phyloP scores from a whole-genome alignment of 2,329 filamentous ascomycete genomes.

The Fusarium palustre region DNA sequence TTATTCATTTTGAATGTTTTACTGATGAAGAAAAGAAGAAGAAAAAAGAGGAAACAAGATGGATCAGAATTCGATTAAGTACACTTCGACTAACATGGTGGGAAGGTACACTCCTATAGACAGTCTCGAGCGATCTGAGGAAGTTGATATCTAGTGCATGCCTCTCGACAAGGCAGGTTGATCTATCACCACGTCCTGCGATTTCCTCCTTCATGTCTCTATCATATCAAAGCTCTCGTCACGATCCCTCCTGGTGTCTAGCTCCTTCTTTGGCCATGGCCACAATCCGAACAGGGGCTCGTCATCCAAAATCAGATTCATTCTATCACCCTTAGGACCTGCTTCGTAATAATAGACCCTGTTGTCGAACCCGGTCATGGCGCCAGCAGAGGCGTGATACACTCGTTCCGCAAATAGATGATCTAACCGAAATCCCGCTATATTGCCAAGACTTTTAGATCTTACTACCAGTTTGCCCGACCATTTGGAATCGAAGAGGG shows the following conservation, averaged over 20 bases:
- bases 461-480: neutral
- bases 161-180: neutral
- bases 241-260: accelerated
- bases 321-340: neutral
- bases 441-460: accelerated
- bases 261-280: slow-evolving; percentile 2
- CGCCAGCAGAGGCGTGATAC: accelerated
- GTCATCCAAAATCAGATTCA: neutral
- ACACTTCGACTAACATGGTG: neutral
- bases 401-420: neutral
- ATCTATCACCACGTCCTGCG: neutral
- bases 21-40: neutral
- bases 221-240: neutral
- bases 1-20: neutral
- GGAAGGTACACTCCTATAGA: neutral
- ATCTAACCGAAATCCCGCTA: neutral
- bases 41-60: neutral
- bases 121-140: neutral
- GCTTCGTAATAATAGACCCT: neutral
- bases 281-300: neutral
- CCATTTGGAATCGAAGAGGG: neutral
- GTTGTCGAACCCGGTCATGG: neutral
- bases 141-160: neutral
- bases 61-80: neutral
- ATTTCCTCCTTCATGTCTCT: neutral